These are phyloP conservation scores for Suillus sp. DNA, from an alignment of 768 basidiomycete species.

Conservation along the genomic window DNA sequence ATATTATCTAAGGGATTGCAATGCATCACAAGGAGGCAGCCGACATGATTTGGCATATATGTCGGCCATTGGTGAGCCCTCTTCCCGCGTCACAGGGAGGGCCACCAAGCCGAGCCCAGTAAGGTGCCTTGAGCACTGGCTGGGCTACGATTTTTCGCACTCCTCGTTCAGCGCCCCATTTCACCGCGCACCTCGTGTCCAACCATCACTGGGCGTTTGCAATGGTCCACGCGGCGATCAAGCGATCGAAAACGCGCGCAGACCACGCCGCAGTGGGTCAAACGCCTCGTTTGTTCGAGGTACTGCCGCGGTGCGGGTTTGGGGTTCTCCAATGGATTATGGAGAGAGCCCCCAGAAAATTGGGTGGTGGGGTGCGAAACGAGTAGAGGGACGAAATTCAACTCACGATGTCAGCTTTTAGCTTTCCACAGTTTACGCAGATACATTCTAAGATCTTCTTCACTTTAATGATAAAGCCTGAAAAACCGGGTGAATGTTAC, in stretches of 20 bases:
- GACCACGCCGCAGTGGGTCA: constrained; percentile 75
- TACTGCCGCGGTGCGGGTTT: constrained; percentile 82
- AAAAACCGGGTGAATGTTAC: constrained; percentile 11
- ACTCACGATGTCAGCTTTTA: constrained; percentile 98
- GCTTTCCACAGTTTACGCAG: constrained; percentile 97
- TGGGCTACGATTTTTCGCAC: constrained; percentile 60
- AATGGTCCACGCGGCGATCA: constrained; percentile 83
- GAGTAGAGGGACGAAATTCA: constrained; percentile 77
- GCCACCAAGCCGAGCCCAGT: constrained; percentile 37
- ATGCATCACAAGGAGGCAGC: constrained; percentile 63
- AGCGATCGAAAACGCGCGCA: constrained; percentile 92
- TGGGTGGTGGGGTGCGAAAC: constrained; percentile 91
- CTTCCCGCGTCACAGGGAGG: constrained; percentile 73
- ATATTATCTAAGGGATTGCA: constrained; percentile 25
- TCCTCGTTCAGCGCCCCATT: constrained; percentile 98
- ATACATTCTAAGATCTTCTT: constrained; percentile 99
- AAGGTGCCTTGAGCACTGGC: constrained; percentile 29
- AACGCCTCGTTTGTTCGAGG: constrained; percentile 80
- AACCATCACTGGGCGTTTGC: constrained; percentile 72
- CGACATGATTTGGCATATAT: constrained; percentile 61
- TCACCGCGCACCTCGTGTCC: constrained; percentile 92
- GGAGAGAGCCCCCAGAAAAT: constrained; percentile 99
- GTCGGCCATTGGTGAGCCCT: constrained; percentile 49
- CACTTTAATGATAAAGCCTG: constrained; percentile 97
- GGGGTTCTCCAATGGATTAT: constrained; percentile 86